These are phyloP conservation scores for Kentomonas sorsogonicus DNA, from an alignment of 208 protist species.

Conservation along the genomic window DNA sequence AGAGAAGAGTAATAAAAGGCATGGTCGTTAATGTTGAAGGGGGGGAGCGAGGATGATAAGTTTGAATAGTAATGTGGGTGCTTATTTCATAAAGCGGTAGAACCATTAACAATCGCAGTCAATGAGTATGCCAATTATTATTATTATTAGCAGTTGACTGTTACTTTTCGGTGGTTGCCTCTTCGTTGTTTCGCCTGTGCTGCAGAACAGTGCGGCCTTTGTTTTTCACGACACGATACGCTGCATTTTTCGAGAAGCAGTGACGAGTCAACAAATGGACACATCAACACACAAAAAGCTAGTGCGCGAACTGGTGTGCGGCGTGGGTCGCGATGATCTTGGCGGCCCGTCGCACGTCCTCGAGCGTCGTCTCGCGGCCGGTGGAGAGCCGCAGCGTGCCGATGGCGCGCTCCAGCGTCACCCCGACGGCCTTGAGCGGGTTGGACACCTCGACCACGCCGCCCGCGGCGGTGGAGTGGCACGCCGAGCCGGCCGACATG, in stretches of 20 bases:
- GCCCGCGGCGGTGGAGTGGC: slow-evolving; percentile 54
- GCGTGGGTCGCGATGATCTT: slow-evolving; percentile 62
- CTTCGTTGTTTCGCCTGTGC: too few species aligned
- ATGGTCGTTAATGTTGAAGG: too few species aligned
- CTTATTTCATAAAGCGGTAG: too few species aligned
- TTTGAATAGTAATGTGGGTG: too few species aligned
- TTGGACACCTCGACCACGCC: slow-evolving; percentile 51
- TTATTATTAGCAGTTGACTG: background rate
- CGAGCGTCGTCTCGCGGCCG: slow-evolving; percentile 56
- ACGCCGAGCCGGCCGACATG: slow-evolving; percentile 82
- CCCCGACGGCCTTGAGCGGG: slow-evolving; percentile 58
- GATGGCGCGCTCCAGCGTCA: slow-evolving; percentile 47
- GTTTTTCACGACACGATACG: too few species aligned
- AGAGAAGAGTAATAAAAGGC: too few species aligned
- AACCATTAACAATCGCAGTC: background rate
- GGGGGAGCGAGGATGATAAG: too few species aligned
- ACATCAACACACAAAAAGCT: slow-evolving; percentile 8
- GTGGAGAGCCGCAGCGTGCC: slow-evolving; percentile 77
- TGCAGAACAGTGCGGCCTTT: too few species aligned
- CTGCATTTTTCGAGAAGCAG: background rate
- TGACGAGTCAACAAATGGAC: background rate
- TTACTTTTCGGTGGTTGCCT: too few species aligned
- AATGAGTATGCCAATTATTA: background rate
- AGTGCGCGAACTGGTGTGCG: slow-evolving; percentile 78
- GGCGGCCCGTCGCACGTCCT: slow-evolving; percentile 57